Evolutionary conservation across 2,329 filamentous ascomycete genomes (phyloP).

Genomic region (Tolypocladium capitatum): DNA sequence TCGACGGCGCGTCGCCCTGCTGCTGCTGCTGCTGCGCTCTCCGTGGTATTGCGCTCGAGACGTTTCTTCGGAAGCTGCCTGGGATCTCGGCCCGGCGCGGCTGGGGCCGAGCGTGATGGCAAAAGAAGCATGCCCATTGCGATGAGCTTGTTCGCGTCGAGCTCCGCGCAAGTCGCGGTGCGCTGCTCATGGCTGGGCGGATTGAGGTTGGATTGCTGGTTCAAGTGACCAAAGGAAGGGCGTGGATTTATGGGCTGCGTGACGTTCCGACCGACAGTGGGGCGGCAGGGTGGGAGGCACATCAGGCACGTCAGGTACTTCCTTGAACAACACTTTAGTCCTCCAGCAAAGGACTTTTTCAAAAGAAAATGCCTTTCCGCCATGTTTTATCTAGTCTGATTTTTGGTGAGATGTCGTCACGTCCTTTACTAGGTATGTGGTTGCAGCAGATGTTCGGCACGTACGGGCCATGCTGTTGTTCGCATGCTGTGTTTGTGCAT

Average conservation of each 20-base stretch:
- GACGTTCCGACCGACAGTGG: background rate
- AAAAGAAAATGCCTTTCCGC: too few species aligned
- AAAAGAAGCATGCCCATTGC: constrained; percentile 24
- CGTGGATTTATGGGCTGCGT: background rate
- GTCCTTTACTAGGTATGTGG: too few species aligned
- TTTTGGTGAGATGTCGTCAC: too few species aligned
- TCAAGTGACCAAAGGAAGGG: background rate
- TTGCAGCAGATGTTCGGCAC: background rate
- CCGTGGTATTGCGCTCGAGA: constrained; percentile 16
- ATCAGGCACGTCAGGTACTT: background rate
- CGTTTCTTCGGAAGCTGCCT: constrained; percentile 17
- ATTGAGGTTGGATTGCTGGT: constrained; percentile 1
- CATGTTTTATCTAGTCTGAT: too few species aligned
- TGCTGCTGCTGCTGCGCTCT: constrained; percentile 13
- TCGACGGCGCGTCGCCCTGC: constrained; percentile 21
- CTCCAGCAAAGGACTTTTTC: too few species aligned
- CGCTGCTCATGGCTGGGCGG: constrained; percentile 23
- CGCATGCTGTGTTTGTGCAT: too few species aligned
- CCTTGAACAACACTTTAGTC: too few species aligned
- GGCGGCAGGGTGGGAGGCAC: background rate
- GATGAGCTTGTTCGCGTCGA: constrained; percentile 12
- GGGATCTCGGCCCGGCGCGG: constrained; percentile 8
- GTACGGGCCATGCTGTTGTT: too few species aligned
- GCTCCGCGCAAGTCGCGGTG: constrained; percentile 22
- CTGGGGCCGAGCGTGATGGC: constrained; percentile 19